phyloP scores from a whole-genome alignment of 169 alveolate genomes.

The Cytauxzoon felis region DNA sequence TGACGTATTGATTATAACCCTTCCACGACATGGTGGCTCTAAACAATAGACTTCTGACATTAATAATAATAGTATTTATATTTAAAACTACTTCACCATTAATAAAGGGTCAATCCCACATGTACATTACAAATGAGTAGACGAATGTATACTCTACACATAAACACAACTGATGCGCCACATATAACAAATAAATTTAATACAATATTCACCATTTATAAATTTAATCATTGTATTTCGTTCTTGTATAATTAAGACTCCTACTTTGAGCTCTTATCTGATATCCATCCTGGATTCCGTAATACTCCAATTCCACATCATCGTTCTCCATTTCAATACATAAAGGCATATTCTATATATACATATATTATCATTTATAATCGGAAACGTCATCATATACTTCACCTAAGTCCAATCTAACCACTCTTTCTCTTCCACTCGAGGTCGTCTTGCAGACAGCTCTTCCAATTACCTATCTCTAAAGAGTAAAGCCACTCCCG shows the following conservation, averaged over 20 bases:
- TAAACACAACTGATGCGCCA: background rate
- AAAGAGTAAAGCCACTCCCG: no score
- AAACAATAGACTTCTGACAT: slow-evolving; percentile 82
- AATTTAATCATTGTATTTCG: background rate
- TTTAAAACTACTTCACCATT: background rate
- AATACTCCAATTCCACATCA: slow-evolving; percentile 17
- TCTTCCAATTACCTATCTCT: no score
- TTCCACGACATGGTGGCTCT: slow-evolving; percentile 90
- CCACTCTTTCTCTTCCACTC: no score
- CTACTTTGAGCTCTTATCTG: slow-evolving; percentile 29
- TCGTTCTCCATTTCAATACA: slow-evolving; percentile 45
- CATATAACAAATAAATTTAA: background rate
- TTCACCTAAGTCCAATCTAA: no score
- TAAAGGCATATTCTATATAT: slow-evolving; percentile 48
- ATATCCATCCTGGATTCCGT: slow-evolving; percentile 51
- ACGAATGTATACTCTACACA: background rate
- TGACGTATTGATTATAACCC: slow-evolving; percentile 85
- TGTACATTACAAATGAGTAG: background rate
- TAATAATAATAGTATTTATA: background rate
- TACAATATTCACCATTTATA: background rate
- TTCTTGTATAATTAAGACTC: background rate
- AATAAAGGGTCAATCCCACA: background rate
- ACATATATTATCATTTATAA: background rate
- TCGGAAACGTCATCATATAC: background rate
- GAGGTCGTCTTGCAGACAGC: no score